Percentiles rank a stretch among this genome's conserved stretches.
phyloP scores from a whole-genome alignment of 2,329 filamentous ascomycete species.

The Fusarium anthophilum region DNA sequence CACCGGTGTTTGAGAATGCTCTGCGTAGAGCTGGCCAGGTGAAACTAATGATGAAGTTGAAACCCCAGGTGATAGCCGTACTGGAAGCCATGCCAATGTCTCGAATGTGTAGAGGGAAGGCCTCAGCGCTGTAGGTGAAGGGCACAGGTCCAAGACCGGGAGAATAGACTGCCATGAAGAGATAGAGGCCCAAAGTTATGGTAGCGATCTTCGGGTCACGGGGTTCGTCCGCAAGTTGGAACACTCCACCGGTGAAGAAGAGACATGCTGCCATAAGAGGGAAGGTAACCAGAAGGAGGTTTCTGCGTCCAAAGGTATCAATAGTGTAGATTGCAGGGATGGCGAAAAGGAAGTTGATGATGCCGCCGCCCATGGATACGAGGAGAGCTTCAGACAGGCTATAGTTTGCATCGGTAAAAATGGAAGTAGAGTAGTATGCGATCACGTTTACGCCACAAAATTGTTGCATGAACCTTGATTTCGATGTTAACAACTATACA shows the following conservation, averaged over 20 bases:
- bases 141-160: conserved; percentile 67
- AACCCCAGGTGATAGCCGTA: conserved; percentile 53
- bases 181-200: conserved; percentile 51
- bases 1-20: conserved; percentile 45
- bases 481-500: background rate
- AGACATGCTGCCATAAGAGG: conserved; percentile 66
- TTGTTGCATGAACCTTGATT: conserved; percentile 47
- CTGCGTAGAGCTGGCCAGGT: conserved; percentile 44
- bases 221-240: conserved; percentile 48
- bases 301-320: conserved; percentile 66
- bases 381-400: conserved; percentile 55
- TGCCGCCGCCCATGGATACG: conserved; percentile 65
- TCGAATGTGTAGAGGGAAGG: conserved; percentile 65
- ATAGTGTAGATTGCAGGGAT: conserved; percentile 68
- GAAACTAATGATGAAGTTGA: conserved; percentile 52
- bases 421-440: conserved; percentile 64
- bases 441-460: conserved; percentile 62
- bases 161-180: conserved; percentile 54
- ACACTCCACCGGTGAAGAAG: conserved; percentile 62
- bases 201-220: conserved; percentile 42
- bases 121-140: conserved; percentile 68
- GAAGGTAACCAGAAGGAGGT: conserved; percentile 65
- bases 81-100: conserved; percentile 63
- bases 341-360: conserved; percentile 67
- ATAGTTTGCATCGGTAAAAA: conserved; percentile 53